Conservation (phyloP, 78 protist species). For the Planoprotostelium fungivorum region DNA sequence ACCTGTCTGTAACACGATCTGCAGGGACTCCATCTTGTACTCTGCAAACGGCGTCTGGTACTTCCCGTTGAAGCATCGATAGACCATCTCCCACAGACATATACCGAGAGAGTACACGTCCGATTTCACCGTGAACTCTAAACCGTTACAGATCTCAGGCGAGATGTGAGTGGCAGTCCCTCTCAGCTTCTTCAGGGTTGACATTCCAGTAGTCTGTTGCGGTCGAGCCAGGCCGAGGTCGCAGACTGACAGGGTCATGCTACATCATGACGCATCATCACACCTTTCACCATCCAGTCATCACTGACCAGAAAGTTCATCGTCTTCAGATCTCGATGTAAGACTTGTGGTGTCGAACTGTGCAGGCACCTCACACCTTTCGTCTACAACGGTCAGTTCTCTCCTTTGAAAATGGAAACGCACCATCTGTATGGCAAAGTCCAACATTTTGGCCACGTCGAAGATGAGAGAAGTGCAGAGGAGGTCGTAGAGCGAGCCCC, state of each 20-base stretch:
- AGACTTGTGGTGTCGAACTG: slow-evolving; percentile 42
- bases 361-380: slow-evolving; percentile 19
- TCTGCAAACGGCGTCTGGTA: slow-evolving; percentile 51
- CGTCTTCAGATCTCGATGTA: slow-evolving; percentile 58
- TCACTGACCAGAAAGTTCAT: slow-evolving; percentile 42
- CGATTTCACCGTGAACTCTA: slow-evolving; percentile 41
- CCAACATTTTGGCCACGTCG: background rate
- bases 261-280: background rate
- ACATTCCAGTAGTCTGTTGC: background rate
- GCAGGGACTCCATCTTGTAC: background rate
- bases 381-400: background rate
- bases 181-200: slow-evolving; percentile 42
- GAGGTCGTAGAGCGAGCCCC: slow-evolving; percentile 48
- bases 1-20: background rate
- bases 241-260: background rate
- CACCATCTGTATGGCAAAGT: background rate
- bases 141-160: slow-evolving; percentile 61
- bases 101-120: slow-evolving; percentile 66
- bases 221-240: background rate
- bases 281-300: slow-evolving; percentile 43
- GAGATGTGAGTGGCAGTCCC: slow-evolving; percentile 63
- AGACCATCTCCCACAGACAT: slow-evolving; percentile 62
- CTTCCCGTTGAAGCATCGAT: slow-evolving; percentile 28
- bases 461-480: background rate
- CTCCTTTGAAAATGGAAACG: background rate